phyloP scores from a whole-genome alignment of 2,329 filamentous ascomycete species.

The Sarocladiaceae sp. region DNA sequence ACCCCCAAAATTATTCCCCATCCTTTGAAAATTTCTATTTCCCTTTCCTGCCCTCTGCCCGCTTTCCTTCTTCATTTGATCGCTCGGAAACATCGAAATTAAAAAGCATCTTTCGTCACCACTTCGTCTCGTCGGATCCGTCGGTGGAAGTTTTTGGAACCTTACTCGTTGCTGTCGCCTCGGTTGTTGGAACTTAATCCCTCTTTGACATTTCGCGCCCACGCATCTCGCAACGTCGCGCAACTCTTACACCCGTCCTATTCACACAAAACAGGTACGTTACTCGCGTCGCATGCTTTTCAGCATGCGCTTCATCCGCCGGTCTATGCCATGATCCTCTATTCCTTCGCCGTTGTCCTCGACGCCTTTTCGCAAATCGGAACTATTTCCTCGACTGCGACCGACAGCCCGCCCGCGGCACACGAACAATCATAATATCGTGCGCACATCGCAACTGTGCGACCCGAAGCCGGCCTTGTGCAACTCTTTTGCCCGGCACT shows the following conservation, averaged over 20 bases:
- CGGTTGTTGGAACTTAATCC: conserved; percentile 10
- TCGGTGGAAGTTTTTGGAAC: conserved; percentile 2
- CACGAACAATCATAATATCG: too few species aligned
- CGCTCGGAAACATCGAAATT: conserved; percentile 15
- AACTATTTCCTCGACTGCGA: background rate
- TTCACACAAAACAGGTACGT: conserved; percentile 5
- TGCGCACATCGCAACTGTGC: too few species aligned
- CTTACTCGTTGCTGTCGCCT: background rate
- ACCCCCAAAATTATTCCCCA: conserved; percentile 10
- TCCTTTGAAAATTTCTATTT: conserved; percentile 10
- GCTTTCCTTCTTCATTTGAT: conserved; percentile 17
- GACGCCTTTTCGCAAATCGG: background rate
- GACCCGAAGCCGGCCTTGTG: conserved; percentile 3
- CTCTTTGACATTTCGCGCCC: background rate
- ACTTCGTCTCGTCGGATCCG: conserved; percentile 10
- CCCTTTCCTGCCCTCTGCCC: conserved; percentile 11
- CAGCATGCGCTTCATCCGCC: too few species aligned
- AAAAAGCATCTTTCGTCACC: conserved; percentile 10
- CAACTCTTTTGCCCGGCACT: too few species aligned
- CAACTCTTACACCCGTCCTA: background rate
- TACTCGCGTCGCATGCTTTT: background rate
- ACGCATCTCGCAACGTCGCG: background rate
- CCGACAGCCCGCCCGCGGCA: background rate
- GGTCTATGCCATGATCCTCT: background rate
- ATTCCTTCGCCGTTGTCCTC: background rate